Base-by-base conservation (phyloP, 805 yeast genomes). In the Brettanomyces nanus region DNA sequence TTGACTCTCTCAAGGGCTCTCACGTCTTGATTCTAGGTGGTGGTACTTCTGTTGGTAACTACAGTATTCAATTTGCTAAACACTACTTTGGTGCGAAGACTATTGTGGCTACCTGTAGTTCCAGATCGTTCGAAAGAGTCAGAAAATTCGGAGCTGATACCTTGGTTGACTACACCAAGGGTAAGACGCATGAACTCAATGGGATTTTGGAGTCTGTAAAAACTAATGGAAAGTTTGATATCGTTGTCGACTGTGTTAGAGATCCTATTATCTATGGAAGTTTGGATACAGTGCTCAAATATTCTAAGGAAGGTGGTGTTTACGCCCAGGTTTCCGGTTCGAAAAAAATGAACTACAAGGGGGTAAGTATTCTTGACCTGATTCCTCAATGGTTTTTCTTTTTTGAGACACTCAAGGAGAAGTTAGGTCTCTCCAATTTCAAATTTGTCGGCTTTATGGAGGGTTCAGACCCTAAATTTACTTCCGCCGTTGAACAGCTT, bases 11-110 rank as follows among this genome's bases (percentile, higher is more conserved):
- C 17, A 63, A 61, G 28, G 62, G 63, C 9, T 62, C 63, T 7
- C 70, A 66, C 41, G 72, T 81, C 4, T 63, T 83, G 34, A 68
- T 85, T 17, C 61, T 82, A 33, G 95, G 95, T 28, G 90, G 82
- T 19, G 78, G 83, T 6, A 77, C 94, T 1, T 60, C 79, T 11
- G 87, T 81, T 13, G 87, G 89, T 18, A 53, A 67, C 21, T 67
- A 64, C 42, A 64, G 69, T 4, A 61, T 75, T 26, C 84, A 78
- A 54, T 54, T 82, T 29, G 74, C 80, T 7, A 78, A 72, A 53
- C 54, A 67, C 28, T 53, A 59, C 33, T 63, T 63, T 39, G 58
- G 65, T 2, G 73, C 75, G 6, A 59, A 60, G 19, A 66, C 67
- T 10, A 71, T 85, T 18, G 78, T 73, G 51, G 75, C 81, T 3